Evolutionary conservation across 345 rosid species (phyloP), one percentile per base, ranked within the genome.

Genomic region (Pseudoturritis turrita): DNA sequence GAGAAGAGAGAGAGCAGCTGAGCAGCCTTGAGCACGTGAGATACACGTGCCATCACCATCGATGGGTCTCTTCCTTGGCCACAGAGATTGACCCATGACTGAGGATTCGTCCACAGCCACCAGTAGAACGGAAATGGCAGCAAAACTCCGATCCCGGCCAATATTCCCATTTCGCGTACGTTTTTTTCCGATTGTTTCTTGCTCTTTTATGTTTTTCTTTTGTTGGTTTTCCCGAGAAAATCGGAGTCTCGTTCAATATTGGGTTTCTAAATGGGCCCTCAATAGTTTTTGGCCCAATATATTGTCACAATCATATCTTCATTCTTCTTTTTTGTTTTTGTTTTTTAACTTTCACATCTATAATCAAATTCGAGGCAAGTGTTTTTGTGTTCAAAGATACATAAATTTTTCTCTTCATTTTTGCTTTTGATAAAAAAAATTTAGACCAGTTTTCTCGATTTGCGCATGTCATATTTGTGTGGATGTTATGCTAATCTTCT

Each of bases 121-220:
- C 84, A 87, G 84, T 89, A 93, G 76, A 79, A 90, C n/a, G 98
- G 97, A 40, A 90, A 93, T 15, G 92, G 97, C 35, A 86, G 49
- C 14, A 90, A 3, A 39, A 86, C 84, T 45, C 90, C 96, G 23
- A 83, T 68, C 25, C 79, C 94, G 8, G 96, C 94, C n/a, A 82
- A 14, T 8, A 89, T 10, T 41, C 90, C 97, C 98, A 89, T 93
- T 40, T 49, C 13, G 26, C 31, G 52, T 61, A 39, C 40, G 11
- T 26, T 13, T 8, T 7, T 2, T 2, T 41, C 10, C 12, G 9
- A 51, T 5, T 31, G 7, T 35, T 29, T 65, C 66, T 17, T 22
- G 12, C 39, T n/a, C 58, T 13, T 39, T 44, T 6, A 0, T n/a
- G 15, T 19, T 11, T 50, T 35, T 7, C n/a, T n/a, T n/a, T n/a